A percentile compares a stretch with the other conserved stretches of the same genome.
Conservation (phyloP, 202 grass and related monocot genomes). For the Setaria italica region DNA sequence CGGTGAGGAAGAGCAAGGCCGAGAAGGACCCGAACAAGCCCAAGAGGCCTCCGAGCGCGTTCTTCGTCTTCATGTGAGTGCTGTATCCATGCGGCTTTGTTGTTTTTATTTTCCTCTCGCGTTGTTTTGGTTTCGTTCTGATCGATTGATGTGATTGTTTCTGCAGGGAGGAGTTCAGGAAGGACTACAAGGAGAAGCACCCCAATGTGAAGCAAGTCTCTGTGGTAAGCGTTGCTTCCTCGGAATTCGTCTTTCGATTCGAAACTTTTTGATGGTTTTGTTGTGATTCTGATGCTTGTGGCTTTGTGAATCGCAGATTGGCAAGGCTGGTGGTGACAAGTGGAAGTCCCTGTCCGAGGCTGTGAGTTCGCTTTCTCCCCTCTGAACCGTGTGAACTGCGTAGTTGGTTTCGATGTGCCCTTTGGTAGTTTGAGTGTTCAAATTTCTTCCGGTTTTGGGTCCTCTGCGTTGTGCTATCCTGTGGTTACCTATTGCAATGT, state of each 20-base stretch:
- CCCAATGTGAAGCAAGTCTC: slow-evolving; percentile 82
- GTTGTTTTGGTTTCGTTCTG: neutral
- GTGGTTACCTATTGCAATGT: neutral
- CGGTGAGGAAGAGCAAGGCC: slow-evolving; percentile 71
- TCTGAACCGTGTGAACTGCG: neutral
- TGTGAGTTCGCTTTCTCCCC: slow-evolving; percentile 36
- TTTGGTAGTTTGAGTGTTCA: neutral
- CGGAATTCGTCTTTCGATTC: neutral
- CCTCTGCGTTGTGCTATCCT: neutral
- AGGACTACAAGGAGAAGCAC: slow-evolving; percentile 90
- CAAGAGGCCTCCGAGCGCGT: slow-evolving; percentile 90
- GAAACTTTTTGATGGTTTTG: accelerated
- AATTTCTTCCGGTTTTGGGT: neutral
- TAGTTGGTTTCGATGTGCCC: neutral
- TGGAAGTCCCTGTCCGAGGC: slow-evolving; percentile 87
- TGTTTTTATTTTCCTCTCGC: neutral
- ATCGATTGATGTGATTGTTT: neutral
- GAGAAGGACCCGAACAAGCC: slow-evolving; percentile 97
- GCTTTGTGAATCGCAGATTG: slow-evolving; percentile 58
- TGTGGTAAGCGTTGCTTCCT: slow-evolving; percentile 57
- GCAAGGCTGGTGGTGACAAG: slow-evolving; percentile 90
- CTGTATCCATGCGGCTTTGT: neutral
- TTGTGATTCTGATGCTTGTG: neutral
- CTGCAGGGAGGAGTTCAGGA: slow-evolving; percentile 86
- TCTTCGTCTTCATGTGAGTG: slow-evolving; percentile 96